Base-by-base conservation (phyloP, 1,284 basidiomycete species). In the Flammula alnicola region DNA sequence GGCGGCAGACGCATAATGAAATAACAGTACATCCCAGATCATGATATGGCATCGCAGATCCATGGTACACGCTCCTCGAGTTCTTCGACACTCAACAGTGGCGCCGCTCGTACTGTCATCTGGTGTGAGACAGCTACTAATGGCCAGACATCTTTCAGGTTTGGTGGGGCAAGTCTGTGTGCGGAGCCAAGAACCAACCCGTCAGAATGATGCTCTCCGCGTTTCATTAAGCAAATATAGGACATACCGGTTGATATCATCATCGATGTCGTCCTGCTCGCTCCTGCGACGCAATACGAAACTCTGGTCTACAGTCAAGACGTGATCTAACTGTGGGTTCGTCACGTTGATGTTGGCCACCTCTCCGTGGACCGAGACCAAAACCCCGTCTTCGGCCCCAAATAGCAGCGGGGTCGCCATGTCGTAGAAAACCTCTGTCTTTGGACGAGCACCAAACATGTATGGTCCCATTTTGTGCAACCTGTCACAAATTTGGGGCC, bases 41-140 rank as follows among this genome's bases (percentile, higher is more conserved):
- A 20, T 45, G 19, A 30, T 26, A 52, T 32, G 45, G 57, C 48
- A 19, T 50, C 52, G 23, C 37, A 29, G 19, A 53, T 36, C 56
- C 54, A 58, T 20, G 54, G 54, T 14, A 54, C 7, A 16, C 23
- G 31, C 14, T 51, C 50, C 23, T 51, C 45, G 9, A 60, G 16
- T 16, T 47, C 44, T 19, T 56, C 57, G 5, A 47, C 14, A 12
- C 44, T 44, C 33, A 62, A 43, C 39, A 59, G 32, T 19, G 49
- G 49, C 17, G 40, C 45, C 17, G 59, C 55, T 23, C 62, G 49
- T 16, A 65, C 53, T 7, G 53, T 55, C 54, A 68, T 63, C 41
- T 67, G 66, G 44, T 68, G 66, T n/a, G 63, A 62, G n/a, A 62
- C 52, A 26, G 56, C 61, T 11, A 59, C 52, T 12, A 68, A 47